phyloP scores from a whole-genome alignment of 169 alveolate genomes.

The Plasmodium billcollinsi region DNA sequence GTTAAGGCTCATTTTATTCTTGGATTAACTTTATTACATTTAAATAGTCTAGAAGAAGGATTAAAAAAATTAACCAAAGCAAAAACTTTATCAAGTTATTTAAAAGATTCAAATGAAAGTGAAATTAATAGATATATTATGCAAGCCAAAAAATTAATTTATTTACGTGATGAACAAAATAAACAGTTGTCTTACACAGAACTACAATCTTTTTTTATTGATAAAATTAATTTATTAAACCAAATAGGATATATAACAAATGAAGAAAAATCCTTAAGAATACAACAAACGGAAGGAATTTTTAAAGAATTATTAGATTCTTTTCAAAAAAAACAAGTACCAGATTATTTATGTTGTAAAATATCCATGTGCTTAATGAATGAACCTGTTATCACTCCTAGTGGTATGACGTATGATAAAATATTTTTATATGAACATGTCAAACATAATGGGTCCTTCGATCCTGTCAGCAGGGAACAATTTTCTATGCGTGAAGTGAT shows the following conservation, averaged over 20 bases:
- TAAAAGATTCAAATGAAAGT: constrained; percentile 80
- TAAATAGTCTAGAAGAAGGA: constrained; percentile 86
- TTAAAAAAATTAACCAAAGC: constrained; percentile 85
- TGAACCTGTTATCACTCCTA: constrained; percentile 90
- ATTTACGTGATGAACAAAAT: constrained; percentile 80
- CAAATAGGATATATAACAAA: constrained; percentile 67
- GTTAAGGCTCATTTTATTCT: constrained; percentile 89
- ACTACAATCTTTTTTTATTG: constrained; percentile 67
- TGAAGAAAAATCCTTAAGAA: constrained; percentile 75
- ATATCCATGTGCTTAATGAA: constrained; percentile 91
- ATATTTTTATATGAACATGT: constrained; percentile 86
- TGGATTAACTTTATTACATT: constrained; percentile 89
- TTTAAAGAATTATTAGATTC: constrained; percentile 79
- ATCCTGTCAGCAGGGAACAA: constrained; percentile 88
- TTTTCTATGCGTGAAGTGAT: constrained; percentile 73
- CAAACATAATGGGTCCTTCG: constrained; percentile 87
- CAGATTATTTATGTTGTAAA: constrained; percentile 88
- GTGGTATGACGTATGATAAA: constrained; percentile 90
- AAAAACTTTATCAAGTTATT: constrained; percentile 83
- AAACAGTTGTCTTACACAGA: constrained; percentile 74
- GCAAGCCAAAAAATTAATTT: constrained; percentile 81
- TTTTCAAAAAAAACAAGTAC: constrained; percentile 81
- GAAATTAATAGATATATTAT: constrained; percentile 84
- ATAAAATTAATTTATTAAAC: constrained; percentile 63
- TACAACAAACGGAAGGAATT: constrained; percentile 77